Evolutionary conservation across 768 basidiomycete species (phyloP).

Genomic region (Nidula microcarpa): DNA sequence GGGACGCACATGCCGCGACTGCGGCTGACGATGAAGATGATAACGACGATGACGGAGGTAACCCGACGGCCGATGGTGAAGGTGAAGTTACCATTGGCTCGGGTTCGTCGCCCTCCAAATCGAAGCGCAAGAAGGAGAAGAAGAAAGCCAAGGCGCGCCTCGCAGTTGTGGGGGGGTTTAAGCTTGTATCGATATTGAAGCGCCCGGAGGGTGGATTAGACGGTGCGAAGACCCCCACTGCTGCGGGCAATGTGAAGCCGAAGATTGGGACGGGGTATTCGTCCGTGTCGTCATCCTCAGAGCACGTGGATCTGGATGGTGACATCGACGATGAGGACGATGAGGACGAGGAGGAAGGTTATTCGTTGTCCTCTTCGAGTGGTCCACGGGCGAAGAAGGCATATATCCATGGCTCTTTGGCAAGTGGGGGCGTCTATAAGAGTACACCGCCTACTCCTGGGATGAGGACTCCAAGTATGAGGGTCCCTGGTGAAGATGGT

Average conservation of each 20-base stretch:
- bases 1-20: background rate
- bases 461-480: constrained; percentile 2
- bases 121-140: background rate
- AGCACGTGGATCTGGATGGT: background rate
- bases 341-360: constrained; percentile 9
- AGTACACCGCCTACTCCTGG: constrained; percentile 15
- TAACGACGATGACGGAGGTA: background rate
- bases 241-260: background rate
- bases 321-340: constrained; percentile 4
- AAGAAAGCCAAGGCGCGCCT: background rate
- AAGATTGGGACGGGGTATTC: background rate
- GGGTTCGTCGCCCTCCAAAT: too few species aligned
- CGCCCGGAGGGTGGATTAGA: background rate
- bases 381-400: constrained; percentile 11
- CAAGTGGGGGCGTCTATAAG: constrained; percentile 8
- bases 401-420: constrained; percentile 11
- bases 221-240: background rate
- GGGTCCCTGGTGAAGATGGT: constrained; percentile 5
- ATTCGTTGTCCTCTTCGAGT: constrained; percentile 4
- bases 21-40: constrained; percentile 13
- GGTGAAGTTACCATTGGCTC: too few species aligned
- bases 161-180: background rate
- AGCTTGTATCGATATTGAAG: background rate
- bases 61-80: background rate
- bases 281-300: background rate